phyloP scores from a whole-genome alignment of 345 rosid species.

The Brassica juncea region DNA sequence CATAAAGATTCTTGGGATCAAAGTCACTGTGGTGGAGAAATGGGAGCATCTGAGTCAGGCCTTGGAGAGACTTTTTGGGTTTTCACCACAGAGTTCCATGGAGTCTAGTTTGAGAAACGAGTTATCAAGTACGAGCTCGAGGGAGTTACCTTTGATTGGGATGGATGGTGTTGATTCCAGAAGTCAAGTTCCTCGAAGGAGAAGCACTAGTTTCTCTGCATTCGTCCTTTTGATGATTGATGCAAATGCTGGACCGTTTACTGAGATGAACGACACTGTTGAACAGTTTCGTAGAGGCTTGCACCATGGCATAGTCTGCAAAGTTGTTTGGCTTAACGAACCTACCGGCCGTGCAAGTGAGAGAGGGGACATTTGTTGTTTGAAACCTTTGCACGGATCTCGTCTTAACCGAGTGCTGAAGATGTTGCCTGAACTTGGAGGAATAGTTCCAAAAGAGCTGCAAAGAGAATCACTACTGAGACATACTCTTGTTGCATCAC shows the following conservation, averaged over 20 bases:
- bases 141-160: slow-evolving; percentile 55
- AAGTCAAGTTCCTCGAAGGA: slow-evolving; percentile 31
- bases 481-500: slow-evolving; percentile 7
- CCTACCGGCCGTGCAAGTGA: slow-evolving; percentile 31
- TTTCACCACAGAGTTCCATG: slow-evolving; percentile 49
- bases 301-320: slow-evolving; percentile 34
- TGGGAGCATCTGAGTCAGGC: slow-evolving; percentile 46
- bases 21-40: slow-evolving; percentile 46
- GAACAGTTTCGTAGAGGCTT: slow-evolving; percentile 50
- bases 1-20: slow-evolving; percentile 58
- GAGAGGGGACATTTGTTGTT: slow-evolving; percentile 38
- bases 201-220: slow-evolving; percentile 32
- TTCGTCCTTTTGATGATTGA: slow-evolving; percentile 64
- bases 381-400: slow-evolving; percentile 77
- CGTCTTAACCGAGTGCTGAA: slow-evolving; percentile 51
- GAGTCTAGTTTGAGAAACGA: slow-evolving; percentile 47
- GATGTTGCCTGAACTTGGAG: slow-evolving; percentile 71
- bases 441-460: slow-evolving; percentile 26
- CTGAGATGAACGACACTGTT: slow-evolving; percentile 41
- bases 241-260: slow-evolving; percentile 56
- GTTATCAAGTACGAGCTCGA: slow-evolving; percentile 36
- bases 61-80: slow-evolving; percentile 40
- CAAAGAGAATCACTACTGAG: slow-evolving; percentile 32
- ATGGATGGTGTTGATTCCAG: slow-evolving; percentile 54
- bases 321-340: slow-evolving; percentile 75